Evolutionary conservation across 2,329 filamentous ascomycete genomes (phyloP).

Genomic region (Curvularia sp.): DNA sequence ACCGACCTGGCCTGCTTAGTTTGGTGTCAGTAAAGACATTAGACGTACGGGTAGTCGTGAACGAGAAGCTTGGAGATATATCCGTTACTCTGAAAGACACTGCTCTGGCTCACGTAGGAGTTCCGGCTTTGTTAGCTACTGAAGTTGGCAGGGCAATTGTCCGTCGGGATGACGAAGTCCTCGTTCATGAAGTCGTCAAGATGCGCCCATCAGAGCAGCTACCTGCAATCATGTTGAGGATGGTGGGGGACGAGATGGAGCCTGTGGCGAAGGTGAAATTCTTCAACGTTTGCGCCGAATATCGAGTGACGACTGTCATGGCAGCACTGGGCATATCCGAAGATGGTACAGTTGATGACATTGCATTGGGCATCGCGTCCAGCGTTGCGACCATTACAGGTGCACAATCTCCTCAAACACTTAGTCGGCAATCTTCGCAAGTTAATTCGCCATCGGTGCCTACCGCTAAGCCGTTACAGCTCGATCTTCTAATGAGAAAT

Average conservation of each 20-base stretch:
- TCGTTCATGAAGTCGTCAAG: conserved; percentile 69
- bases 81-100: conserved; percentile 38
- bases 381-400: conserved; percentile 81
- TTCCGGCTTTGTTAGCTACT: conserved; percentile 83
- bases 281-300: conserved; percentile 85
- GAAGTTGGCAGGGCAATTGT: conserved; percentile 70
- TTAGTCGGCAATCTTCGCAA: conserved; percentile 43
- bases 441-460: conserved; percentile 30
- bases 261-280: conserved; percentile 88
- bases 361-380: conserved; percentile 76
- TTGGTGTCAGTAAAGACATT: conserved; percentile 72
- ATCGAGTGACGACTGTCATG: conserved; percentile 83
- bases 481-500: conserved; percentile 80
- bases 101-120: conserved; percentile 69
- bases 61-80: conserved; percentile 71
- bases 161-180: conserved; percentile 72
- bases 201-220: conserved; percentile 51
- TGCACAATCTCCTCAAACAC: conserved; percentile 60
- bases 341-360: conserved; percentile 68
- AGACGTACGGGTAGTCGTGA: conserved; percentile 68
- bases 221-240: conserved; percentile 82
- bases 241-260: conserved; percentile 94
- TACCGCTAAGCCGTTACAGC: conserved; percentile 57
- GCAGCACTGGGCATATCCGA: conserved; percentile 75
- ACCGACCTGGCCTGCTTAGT: conserved; percentile 85